phyloP scores from a whole-genome alignment of 352 stramenopile genomes.

The Pythium scleroteichum region DNA sequence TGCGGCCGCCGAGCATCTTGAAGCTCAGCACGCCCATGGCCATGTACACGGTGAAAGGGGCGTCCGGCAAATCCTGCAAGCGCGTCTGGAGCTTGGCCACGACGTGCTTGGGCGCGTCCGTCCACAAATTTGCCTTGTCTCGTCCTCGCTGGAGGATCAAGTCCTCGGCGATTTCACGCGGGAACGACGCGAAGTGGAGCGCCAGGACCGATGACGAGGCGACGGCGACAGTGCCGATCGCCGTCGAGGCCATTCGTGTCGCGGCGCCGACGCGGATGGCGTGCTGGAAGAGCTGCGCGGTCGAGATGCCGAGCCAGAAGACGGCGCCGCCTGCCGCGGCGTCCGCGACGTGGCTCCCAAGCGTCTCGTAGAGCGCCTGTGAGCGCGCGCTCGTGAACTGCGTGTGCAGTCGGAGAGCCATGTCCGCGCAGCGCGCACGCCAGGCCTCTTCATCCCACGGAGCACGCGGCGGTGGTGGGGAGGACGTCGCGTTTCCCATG shows the following conservation, averaged over 20 bases:
- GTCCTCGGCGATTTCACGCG: conserved; percentile 23
- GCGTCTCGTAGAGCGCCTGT: conserved; percentile 25
- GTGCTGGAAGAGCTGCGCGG: conserved; percentile 31
- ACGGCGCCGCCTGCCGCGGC: conserved; percentile 32
- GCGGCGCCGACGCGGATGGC: conserved; percentile 25
- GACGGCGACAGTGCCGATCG: conserved; percentile 32
- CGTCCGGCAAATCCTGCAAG: conserved; percentile 19
- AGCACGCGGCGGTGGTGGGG: conserved; percentile 8
- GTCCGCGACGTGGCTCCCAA: conserved; percentile 28
- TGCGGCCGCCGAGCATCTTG: conserved; percentile 68
- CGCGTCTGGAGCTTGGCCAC: conserved; percentile 11
- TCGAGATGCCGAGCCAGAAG: conserved; percentile 36
- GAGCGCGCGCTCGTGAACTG: conserved; percentile 27
- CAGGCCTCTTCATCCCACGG: conserved; percentile 14
- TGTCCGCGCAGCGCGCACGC: neutral
- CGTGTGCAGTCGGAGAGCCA: neutral
- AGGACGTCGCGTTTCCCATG: conserved; percentile 16
- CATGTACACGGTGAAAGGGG: conserved; percentile 65
- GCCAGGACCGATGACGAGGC: conserved; percentile 30
- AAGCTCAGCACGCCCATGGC: conserved; percentile 78
- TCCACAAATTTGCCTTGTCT: neutral
- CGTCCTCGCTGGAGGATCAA: neutral
- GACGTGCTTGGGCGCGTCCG: neutral
- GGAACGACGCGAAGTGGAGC: conserved; percentile 34
- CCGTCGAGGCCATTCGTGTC: conserved; percentile 26